Evolutionary conservation across 805 yeast genomes (phyloP), one percentile per base, ranked within the genome.

Genomic region (Cyberlindnera misumaiensis): DNA sequence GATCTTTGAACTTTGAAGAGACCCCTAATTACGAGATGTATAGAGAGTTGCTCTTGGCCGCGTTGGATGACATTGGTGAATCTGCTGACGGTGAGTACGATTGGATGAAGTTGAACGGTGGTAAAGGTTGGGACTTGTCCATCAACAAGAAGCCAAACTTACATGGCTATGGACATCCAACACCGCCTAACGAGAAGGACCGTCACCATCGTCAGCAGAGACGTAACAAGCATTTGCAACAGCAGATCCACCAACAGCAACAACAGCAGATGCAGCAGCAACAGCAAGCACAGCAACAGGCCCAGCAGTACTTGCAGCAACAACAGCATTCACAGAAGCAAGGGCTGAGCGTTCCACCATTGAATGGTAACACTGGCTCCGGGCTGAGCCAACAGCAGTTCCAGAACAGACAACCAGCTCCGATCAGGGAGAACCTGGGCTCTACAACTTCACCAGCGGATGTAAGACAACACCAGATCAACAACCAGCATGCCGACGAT

Each of bases 121-220:
- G 93, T 34, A 73, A 74, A 55, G 93, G 93, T 13, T 83, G 93
- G 93, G 87, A 83, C 56, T 72, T 84, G 52, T 56, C 70, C 43
- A 73, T 81, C 43, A 83, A 83, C 56, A 82, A 80, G 58, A 81
- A 85, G 55, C 86, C 85, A 33, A 83, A 83, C 60, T 62, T 83
- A 47, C 87, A 83, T 57, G 94, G 94, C 4, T 83, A 83, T 56
- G 93, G 93, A 20, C 77, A 78, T 56, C 83, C 84, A 36, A 75
- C 67, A 44, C 82, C 82, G 29, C 60, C 59, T 40, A 51, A 54
- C 34, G 52, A 49, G 30, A 42, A 55, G 50, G 48, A 53, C 33
- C 54, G 53, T 36, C 52, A 52, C 24, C 56, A 55, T 28, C 51
- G 57, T 39, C 53, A 57, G 35, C 58, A 51, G 42, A 49, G 54